These are phyloP conservation scores for Clarkia xantiana DNA, from an alignment of 345 rosid genomes.

Conservation along the genomic window DNA sequence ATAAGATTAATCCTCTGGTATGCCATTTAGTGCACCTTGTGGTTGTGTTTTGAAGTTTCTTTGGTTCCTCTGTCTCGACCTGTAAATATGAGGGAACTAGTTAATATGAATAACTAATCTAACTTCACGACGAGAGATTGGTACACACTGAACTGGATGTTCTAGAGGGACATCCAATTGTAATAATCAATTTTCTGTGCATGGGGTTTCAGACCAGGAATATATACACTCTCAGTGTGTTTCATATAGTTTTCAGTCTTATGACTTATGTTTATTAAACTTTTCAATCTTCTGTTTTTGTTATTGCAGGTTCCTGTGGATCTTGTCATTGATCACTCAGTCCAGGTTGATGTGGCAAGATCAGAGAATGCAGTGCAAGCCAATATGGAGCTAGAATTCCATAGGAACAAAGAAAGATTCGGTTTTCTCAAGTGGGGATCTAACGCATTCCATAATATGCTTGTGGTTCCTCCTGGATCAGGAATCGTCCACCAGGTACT, in stretches of 20 bases:
- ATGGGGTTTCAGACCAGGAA: too few relatives aligned
- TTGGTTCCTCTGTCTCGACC: background rate
- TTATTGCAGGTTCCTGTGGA: conserved; percentile 67
- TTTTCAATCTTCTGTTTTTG: background rate
- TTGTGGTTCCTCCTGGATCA: conserved; percentile 61
- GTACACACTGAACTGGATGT: too few relatives aligned
- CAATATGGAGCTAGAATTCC: conserved; percentile 64
- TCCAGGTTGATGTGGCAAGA: conserved; percentile 73
- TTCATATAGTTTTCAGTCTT: background rate
- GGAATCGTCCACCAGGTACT: conserved; percentile 74
- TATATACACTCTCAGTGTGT: background rate
- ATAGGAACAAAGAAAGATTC: conserved; percentile 52
- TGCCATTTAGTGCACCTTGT: background rate
- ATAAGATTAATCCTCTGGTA: conserved; percentile 78
- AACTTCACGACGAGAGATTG: too few relatives aligned
- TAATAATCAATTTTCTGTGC: background rate
- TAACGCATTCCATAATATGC: conserved; percentile 56
- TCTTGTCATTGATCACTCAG: conserved; percentile 77
- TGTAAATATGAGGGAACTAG: too few relatives aligned
- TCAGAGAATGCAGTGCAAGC: conserved; percentile 55
- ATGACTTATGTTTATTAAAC: background rate
- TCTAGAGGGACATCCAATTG: too few relatives aligned
- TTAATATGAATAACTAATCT: too few relatives aligned
- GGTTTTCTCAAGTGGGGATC: conserved; percentile 67
- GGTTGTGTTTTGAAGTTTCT: background rate